Evolutionary conservation across 2,329 filamentous ascomycete species (phyloP).

Genomic region (Fusarium sambucinum): DNA sequence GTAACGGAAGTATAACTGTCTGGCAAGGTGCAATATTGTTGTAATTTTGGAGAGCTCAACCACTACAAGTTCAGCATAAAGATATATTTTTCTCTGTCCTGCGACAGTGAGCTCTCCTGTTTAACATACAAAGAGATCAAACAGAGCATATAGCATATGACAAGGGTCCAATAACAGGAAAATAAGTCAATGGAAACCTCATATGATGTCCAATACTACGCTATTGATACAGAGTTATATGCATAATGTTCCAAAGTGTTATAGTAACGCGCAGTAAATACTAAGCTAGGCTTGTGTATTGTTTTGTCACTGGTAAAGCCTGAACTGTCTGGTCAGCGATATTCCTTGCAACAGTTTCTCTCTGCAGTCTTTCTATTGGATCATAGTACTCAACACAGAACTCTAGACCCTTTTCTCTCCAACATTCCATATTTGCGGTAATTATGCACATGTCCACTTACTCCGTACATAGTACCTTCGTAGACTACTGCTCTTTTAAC

Average conservation of each 20-base stretch:
- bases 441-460: neutral
- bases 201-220: too few relatives aligned
- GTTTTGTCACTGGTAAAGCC: neutral
- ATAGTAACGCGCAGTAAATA: neutral
- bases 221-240: neutral
- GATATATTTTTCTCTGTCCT: too few relatives aligned
- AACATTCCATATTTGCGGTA: neutral
- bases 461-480: neutral
- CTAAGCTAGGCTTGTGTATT: neutral
- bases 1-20: neutral
- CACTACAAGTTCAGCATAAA: too few relatives aligned
- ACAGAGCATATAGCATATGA: too few relatives aligned
- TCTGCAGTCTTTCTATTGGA: neutral
- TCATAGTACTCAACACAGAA: slow-evolving; percentile 4
- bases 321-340: neutral
- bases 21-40: too few relatives aligned
- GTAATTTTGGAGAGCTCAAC: too few relatives aligned
- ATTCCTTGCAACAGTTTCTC: neutral
- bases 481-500: neutral
- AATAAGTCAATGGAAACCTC: too few relatives aligned
- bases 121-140: too few relatives aligned
- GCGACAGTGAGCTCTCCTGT: too few relatives aligned
- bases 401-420: neutral
- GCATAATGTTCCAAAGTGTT: neutral
- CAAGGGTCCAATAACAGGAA: too few relatives aligned